Evolutionary conservation across 306 rosid genomes (phyloP), one percentile per base, ranked within the genome.

Genomic region (Castanea mollissima): DNA sequence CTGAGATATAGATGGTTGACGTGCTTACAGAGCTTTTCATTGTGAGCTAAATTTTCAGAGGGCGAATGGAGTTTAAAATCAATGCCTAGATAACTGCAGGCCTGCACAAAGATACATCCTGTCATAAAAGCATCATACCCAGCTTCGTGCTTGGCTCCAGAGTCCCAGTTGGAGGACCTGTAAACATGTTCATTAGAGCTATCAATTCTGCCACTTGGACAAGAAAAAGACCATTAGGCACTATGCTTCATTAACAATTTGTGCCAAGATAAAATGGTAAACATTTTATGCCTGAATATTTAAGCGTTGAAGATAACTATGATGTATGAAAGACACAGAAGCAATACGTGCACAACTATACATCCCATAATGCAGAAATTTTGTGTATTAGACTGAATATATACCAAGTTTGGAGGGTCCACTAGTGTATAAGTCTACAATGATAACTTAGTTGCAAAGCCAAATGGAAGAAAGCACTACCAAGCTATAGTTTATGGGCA

Each of bases 121-220:
- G 99, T 95, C 99, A 95, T 91, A 84, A 95, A 95, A 81, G 99
- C 99, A 87, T 95, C 99, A 74, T 93, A 95, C 63, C 98, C 99
- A 20, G 99, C 99, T 81, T 93, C 99, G 51, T 95, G 99, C 82
- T 88, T 93, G 84, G 89, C 97, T 57, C 99, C 99, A 55, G 98
- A 92, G 64, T 90, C 93, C 99, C 99, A 95, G 83, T 84, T 88
- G 73, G 90, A 89, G 64, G 92, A 91, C 83, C 99, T 95, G 91
- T 84, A 85, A 82, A 79, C 41, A 83, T 63, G 75, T 25, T 57
- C 27, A 73, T 74, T 69, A 64, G 41, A 76, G 76, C 54, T 52
- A 79, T 23, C 49, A 74, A 59, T 74, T 21, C 78, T 16, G n/a
- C 71, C 41, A 46, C 54, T 60, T 54, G 80, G 44, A 68, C 62